These are phyloP conservation scores for Phytophthora meadii DNA, from an alignment of 352 stramenopile species.

Conservation along the genomic window DNA sequence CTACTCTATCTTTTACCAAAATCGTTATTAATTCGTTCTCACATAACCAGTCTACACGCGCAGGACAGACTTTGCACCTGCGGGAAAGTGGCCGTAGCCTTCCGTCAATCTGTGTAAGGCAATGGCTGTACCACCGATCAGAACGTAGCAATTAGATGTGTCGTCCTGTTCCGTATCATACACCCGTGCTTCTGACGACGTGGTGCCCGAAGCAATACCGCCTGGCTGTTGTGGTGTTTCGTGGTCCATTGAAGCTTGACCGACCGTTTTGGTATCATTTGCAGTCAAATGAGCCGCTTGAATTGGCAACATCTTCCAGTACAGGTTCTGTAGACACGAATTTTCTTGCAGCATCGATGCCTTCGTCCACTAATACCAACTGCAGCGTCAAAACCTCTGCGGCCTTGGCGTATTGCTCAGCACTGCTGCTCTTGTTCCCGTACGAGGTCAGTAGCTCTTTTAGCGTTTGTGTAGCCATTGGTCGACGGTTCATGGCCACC, in stretches of 20 bases:
- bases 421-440: background rate
- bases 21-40: no score
- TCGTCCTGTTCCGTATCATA: constrained; percentile 26
- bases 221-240: background rate
- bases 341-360: constrained; percentile 35
- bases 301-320: constrained; percentile 52
- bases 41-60: no score
- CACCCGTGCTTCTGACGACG: background rate
- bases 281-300: constrained; percentile 31
- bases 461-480: constrained; percentile 39
- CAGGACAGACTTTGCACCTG: no score
- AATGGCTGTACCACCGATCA: constrained; percentile 59
- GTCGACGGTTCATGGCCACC: constrained; percentile 58
- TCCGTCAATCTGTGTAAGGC: no score
- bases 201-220: background rate
- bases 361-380: constrained; percentile 55
- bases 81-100: no score
- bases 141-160: constrained; percentile 39
- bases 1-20: no score
- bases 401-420: constrained; percentile 37
- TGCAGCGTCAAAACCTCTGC: constrained; percentile 56
- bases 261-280: constrained; percentile 18
- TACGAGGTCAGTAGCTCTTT: constrained; percentile 33
- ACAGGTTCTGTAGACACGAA: constrained; percentile 46
- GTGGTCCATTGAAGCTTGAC: constrained; percentile 6